A percentile compares a stretch with the other conserved stretches of the same genome.
These are phyloP conservation scores for fission yeast (Schizosaccharomyces pombe) DNA, from an alignment of 805 yeast species.

Conservation along the genomic window DNA sequence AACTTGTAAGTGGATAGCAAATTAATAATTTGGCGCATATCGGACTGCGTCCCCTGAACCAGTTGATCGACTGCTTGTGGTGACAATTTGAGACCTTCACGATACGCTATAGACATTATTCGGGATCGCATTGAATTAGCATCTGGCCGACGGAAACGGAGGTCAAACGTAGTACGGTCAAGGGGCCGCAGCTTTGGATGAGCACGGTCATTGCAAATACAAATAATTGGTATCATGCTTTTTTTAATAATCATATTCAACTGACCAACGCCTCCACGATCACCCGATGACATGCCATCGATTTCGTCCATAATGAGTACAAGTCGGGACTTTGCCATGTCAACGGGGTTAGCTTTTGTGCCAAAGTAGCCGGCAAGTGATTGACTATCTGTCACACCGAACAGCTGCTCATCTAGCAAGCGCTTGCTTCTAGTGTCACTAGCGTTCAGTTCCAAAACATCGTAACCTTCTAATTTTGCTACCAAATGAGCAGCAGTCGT, in stretches of 20 bases:
- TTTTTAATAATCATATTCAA: conserved; percentile 65
- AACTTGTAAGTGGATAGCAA: conserved; percentile 62
- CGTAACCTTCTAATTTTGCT: conserved; percentile 57
- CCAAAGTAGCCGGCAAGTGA: conserved; percentile 59
- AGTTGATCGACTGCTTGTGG: conserved; percentile 62
- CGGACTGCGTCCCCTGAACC: conserved; percentile 66
- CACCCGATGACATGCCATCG: conserved; percentile 98
- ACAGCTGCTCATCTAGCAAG: conserved; percentile 41
- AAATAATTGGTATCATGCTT: conserved; percentile 64
- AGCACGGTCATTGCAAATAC: conserved; percentile 80
- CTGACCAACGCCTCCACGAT: conserved; percentile 94
- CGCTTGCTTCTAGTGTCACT: conserved; percentile 70
- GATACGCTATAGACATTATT: conserved; percentile 67
- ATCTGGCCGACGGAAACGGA: conserved; percentile 74
- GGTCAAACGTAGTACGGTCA: conserved; percentile 55
- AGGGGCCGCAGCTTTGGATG: conserved; percentile 91
- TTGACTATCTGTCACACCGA: conserved; percentile 52
- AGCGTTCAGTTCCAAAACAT: conserved; percentile 70
- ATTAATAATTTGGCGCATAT: conserved; percentile 83
- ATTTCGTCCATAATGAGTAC: conserved; percentile 94
- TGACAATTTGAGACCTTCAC: conserved; percentile 63
- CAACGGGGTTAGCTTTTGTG: conserved; percentile 7
- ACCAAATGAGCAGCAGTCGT: conserved; percentile 75
- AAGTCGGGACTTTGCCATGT: conserved; percentile 30
- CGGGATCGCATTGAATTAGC: conserved; percentile 62